These are phyloP conservation scores for Mycena alexandri DNA, from an alignment of 768 basidiomycete species.

Conservation along the genomic window DNA sequence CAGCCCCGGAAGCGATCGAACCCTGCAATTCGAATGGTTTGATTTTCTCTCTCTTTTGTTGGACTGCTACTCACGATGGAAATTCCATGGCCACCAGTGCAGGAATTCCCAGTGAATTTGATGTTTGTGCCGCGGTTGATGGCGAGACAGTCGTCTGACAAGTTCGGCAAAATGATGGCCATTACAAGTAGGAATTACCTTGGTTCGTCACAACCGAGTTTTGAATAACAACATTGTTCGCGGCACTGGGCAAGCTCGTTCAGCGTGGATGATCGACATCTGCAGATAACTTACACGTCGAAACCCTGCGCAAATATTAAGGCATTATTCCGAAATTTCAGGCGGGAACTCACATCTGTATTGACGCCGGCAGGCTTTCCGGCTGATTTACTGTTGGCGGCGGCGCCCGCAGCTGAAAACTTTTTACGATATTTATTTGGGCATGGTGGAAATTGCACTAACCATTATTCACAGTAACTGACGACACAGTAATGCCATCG, in stretches of 20 bases:
- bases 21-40: constrained; percentile 22
- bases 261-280: too few relatives aligned
- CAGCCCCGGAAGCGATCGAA: constrained; percentile 23
- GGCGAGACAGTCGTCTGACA: constrained; percentile 39
- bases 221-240: constrained; percentile 35
- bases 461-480: constrained; percentile 36
- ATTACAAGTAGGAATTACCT: constrained; percentile 14
- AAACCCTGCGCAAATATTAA: constrained; percentile 10
- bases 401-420: constrained; percentile 32
- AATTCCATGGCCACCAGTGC: constrained; percentile 39
- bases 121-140: constrained; percentile 39
- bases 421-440: not conserved
- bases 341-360: constrained; percentile 31
- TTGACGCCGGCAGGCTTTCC: constrained; percentile 38
- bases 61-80: constrained; percentile 15
- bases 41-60: not conserved
- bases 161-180: not conserved
- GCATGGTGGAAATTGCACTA: not conserved
- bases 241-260: constrained; percentile 18
- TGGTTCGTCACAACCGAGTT: constrained; percentile 38
- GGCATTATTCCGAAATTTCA: not conserved
- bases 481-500: constrained; percentile 30
- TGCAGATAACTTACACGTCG: constrained; percentile 13
- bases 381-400: constrained; percentile 34
- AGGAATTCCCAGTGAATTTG: constrained; percentile 35